Evolutionary conservation across 345 rosid species (phyloP), one percentile per base, ranked within the genome.

Genomic region (Salix brachista): DNA sequence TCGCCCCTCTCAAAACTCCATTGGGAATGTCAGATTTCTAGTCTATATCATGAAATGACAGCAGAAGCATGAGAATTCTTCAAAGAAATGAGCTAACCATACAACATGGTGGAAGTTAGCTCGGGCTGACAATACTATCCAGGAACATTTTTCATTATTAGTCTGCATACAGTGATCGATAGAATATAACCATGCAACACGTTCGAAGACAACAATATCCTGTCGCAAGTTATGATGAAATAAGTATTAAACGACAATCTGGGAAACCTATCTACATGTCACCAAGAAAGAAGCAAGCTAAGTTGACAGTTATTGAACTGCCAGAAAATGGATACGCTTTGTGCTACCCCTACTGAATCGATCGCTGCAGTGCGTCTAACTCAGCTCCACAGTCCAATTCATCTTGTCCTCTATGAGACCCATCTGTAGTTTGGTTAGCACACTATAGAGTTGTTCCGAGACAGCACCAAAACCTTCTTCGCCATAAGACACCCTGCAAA

Each of bases 401-500:
- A 93, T 89, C 82, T 80, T 83, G 88, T 96, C 97, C 26, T 90
- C 94, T 28, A 39, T 81, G 28, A 91, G 91, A 71, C 98, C 98
- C 99, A 96, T 93, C 85, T 93, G 99, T 44, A 93, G 88, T 73
- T 88, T 86, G 42, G 99, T 92, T 67, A 96, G 92, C 74, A 76
- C 86, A 1, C 89, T 85, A 77, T 90, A 92, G 41, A 96, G 87
- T 75, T 86, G 83, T 79, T 90, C 77, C 2, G 96, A 80, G 17
- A 91, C 90, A 1, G 78, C 84, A 73, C 99, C 98, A 7, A 93
- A 89, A 74, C 91, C 90, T 19, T 86, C 91, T 69, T 83, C 83
- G 48, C 84, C 91, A 21, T 93, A 96, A 25, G 91, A 62, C 41
- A 86, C 89, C 87, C 98, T 95, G 89, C 84, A 79, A n/a, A 69